Evolutionary conservation across 169 alveolate genomes (phyloP).

Genomic region (Blepharisma undulans): DNA sequence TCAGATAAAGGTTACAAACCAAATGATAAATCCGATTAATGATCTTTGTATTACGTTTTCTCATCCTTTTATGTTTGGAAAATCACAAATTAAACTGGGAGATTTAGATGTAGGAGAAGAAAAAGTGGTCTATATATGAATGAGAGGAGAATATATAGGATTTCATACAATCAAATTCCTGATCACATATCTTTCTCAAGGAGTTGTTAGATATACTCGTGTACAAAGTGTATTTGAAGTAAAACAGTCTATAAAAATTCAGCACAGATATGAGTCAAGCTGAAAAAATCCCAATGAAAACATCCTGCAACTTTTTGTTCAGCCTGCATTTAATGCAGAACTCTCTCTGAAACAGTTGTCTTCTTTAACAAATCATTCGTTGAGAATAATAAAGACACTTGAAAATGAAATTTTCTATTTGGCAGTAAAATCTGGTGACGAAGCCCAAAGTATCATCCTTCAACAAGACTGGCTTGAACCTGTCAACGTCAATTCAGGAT

Average conservation of each 20-base stretch:
- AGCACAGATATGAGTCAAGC: neutral
- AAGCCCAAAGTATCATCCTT: neutral
- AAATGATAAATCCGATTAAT: neutral
- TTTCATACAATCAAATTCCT: conserved; percentile 2
- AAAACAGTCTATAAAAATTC: neutral
- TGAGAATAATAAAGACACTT: neutral
- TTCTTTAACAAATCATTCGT: neutral
- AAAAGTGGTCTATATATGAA: neutral
- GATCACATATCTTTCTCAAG: neutral
- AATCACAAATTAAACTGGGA: neutral
- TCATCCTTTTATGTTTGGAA: conserved; percentile 21
- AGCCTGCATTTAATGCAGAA: neutral
- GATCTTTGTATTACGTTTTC: neutral
- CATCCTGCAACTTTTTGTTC: neutral
- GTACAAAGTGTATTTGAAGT: neutral
- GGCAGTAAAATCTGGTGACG: neutral
- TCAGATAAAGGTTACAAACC: neutral
- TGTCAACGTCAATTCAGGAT: neutral
- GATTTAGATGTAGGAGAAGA: neutral
- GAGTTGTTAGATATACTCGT: neutral
- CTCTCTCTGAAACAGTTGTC: neutral
- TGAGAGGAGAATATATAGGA: conserved; percentile 16
- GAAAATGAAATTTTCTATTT: conserved; percentile 15
- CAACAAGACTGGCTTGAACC: neutral
- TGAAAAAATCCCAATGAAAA: neutral